Conservation (phyloP, 176 grass and related monocot genomes). For the Neostapfia colusana region DNA sequence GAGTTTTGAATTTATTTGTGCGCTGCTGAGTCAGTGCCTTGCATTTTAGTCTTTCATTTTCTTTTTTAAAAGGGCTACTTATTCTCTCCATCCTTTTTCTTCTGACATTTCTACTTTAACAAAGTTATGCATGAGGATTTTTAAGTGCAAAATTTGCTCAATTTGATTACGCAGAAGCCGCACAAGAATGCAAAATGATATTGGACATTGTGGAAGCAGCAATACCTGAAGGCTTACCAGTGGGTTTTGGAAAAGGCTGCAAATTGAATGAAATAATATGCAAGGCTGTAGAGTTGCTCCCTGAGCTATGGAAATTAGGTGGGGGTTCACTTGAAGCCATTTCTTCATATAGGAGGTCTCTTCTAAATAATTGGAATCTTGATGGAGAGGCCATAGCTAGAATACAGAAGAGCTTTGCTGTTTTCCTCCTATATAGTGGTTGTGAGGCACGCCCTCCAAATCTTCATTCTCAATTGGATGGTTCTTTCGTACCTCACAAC, state of each 20-base stretch:
- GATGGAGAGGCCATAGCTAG: constrained; percentile 59
- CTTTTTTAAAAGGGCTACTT: constrained; percentile 9
- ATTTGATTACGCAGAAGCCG: constrained; percentile 70
- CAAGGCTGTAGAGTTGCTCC: constrained; percentile 85
- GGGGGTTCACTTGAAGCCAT: constrained; percentile 76
- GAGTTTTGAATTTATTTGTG: no score
- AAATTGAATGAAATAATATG: constrained; percentile 94
- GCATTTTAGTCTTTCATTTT: constrained; percentile 12
- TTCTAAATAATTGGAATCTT: constrained; percentile 89
- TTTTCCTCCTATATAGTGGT: constrained; percentile 90
- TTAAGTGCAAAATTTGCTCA: constrained; percentile 31
- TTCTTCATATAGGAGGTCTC: constrained; percentile 77
- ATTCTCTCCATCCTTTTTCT: not conserved
- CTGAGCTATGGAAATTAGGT: constrained; percentile 76
- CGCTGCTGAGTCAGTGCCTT: not conserved
- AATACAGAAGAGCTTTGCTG: constrained; percentile 86
- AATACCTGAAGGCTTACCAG: constrained; percentile 60
- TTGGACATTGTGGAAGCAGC: constrained; percentile 79
- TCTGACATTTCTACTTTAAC: constrained; percentile 21
- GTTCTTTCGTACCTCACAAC: constrained; percentile 85
- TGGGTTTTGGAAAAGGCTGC: constrained; percentile 58
- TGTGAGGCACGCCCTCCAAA: constrained; percentile 81
- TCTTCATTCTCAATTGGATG: constrained; percentile 83
- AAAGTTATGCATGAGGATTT: not conserved
- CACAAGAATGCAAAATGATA: constrained; percentile 80